Conservation (phyloP, 352 stramenopile genomes). For the Saprolegnia diclina region DNA sequence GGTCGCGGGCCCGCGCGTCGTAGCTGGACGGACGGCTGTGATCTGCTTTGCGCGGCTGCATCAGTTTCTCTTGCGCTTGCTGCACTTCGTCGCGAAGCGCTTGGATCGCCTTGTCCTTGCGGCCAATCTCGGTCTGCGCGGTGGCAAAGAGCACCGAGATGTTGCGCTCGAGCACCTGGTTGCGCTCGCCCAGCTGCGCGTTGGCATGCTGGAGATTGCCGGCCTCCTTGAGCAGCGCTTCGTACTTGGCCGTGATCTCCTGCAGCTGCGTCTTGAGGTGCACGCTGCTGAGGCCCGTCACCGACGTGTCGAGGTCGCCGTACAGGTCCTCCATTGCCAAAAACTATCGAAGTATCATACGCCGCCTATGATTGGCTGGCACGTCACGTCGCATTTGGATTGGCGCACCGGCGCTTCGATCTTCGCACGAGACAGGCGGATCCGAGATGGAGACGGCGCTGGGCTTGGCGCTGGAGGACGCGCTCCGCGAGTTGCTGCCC, state of each 20-base stretch:
- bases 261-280: conserved; percentile 48
- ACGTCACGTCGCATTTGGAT: neutral
- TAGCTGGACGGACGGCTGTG: no score
- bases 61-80: neutral
- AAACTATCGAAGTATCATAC: neutral
- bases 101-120: conserved; percentile 76
- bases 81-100: conserved; percentile 49
- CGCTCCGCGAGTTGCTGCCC: conserved; percentile 6
- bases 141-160: conserved; percentile 70
- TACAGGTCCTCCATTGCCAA: conserved; percentile 53
- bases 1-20: no score
- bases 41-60: neutral
- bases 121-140: conserved; percentile 63
- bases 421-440: neutral
- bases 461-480: conserved; percentile 11
- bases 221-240: conserved; percentile 47
- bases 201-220: conserved; percentile 63
- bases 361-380: neutral
- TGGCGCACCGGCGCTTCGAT: neutral
- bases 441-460: conserved; percentile 11
- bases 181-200: conserved; percentile 45
- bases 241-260: conserved; percentile 45
- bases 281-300: conserved; percentile 38
- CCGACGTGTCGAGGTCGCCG: conserved; percentile 75
- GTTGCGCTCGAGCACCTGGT: conserved; percentile 59